Base-by-base conservation (phyloP, 1,284 basidiomycete species). In the Ustilago cynodontis region DNA sequence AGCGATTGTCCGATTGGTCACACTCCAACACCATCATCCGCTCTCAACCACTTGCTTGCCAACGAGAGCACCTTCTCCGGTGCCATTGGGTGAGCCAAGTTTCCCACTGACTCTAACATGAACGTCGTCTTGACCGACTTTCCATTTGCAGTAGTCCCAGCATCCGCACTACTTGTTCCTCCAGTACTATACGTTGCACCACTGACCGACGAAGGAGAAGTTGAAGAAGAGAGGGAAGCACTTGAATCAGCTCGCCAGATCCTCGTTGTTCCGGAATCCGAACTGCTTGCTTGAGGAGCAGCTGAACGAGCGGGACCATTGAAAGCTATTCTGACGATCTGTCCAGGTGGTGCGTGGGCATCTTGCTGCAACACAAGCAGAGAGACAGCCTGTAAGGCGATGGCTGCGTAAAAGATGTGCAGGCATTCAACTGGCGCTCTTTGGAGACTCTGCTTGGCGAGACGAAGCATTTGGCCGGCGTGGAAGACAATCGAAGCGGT, bases 61-160 rank as follows among this genome's bases (percentile, higher is more conserved):
- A 68, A 50, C 28, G 55, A 54, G 2, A 68, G 47, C 39, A 68
- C 43, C 1, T 39, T 41, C 33, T 54, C 54, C 7, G 54, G 39
- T 18, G 65, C 65, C 31, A 58, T 52, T 8, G 59, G 39, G 26
- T 61, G 54, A 0, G 59, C 53, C 11, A 68, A 49, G 43, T 62
- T 58, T 49, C 65, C 65, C 24, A 68, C 65, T 11, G 59, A 61
- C 54, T 93, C 93, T 72, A 94, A 90, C 53, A 94, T 92, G 43
- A 91, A 92, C 68, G 94, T 88, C 8, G 55, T 58, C 3, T 59
- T 59, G 28, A 20, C 11, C 9, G 24, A 22, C 16, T n/a, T 8
- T 22, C 57, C 26, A 7, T 60, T 53, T 45, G 58, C 9, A 6
- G 59, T 50, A 1, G 43, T 50, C 18, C 39, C n/a, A 4, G 26